Conservation (phyloP, 2,329 filamentous ascomycete species). For the Diaporthe sp. region DNA sequence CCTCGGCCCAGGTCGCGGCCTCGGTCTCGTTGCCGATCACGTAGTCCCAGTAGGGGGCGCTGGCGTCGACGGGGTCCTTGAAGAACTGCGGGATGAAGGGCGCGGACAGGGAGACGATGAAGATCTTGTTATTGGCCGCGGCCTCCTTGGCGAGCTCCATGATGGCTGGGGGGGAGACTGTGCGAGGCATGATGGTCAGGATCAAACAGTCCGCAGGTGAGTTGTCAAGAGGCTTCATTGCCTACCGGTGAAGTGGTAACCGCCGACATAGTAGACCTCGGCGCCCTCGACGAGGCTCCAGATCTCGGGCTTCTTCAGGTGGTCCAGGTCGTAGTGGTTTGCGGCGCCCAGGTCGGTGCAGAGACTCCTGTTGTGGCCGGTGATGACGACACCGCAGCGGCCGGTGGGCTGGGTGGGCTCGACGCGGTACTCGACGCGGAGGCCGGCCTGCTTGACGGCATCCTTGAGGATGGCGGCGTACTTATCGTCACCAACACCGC, state of each 20-base stretch:
- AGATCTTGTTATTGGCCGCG: slow-evolving; percentile 87
- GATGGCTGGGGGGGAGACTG: slow-evolving; percentile 89
- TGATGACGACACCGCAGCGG: slow-evolving; percentile 96
- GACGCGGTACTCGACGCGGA: slow-evolving; percentile 94
- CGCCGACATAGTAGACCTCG: slow-evolving; percentile 91
- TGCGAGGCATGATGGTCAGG: not conserved
- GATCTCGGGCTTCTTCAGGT: slow-evolving; percentile 90
- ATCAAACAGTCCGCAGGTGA: not conserved
- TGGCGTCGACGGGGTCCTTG: slow-evolving; percentile 91
- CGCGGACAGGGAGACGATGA: slow-evolving; percentile 91
- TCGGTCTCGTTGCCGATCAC: slow-evolving; percentile 98
- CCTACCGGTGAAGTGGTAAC: slow-evolving; percentile 88
- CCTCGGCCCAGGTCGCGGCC: slow-evolving; percentile 86
- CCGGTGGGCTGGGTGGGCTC: slow-evolving; percentile 87
- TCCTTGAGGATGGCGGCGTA: slow-evolving; percentile 90
- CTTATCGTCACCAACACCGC: slow-evolving; percentile 95
- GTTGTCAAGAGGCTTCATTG: not conserved
- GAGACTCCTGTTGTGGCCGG: slow-evolving; percentile 93
- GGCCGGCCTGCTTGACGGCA: slow-evolving; percentile 86
- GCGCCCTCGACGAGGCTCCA: slow-evolving; percentile 93
- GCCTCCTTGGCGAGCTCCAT: slow-evolving; percentile 92
- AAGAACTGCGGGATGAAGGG: slow-evolving; percentile 98
- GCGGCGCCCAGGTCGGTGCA: slow-evolving; percentile 95
- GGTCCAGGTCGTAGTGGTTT: slow-evolving; percentile 96
- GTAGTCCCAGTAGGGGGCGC: slow-evolving; percentile 93